Base-by-base conservation (phyloP, 768 basidiomycete species). In the Lactarius tabidus region DNA sequence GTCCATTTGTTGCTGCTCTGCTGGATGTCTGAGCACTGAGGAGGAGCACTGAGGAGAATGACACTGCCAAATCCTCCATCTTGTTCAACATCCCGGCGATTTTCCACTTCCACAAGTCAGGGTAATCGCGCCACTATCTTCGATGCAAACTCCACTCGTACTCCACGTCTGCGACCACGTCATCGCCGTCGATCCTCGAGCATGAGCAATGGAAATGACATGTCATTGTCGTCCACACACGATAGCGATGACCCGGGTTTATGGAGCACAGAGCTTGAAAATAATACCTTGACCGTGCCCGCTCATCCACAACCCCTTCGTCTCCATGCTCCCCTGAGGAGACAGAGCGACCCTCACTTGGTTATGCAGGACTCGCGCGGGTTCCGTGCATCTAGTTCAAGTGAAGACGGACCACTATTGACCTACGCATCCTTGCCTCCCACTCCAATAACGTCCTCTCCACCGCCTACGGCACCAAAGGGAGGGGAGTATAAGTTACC, bases 351-450 rank as follows among this genome's bases (percentile, higher is more conserved):
- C 36, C 64, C 67, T 8, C 29, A 29, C 36, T 29, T 57, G 5
- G 23, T 39, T 20, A 61, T 65, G 26, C 54, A 65, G 28, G 55
- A 65, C 54, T 59, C 69, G 33, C 63, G 45, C 36, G 15, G 35
- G 18, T 68, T 65, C 29, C 60, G 23, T 33, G n/a, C 48, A 6
- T 48, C 60, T 23, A 64, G 57, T 53, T 53, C 69, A 17, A 41
- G 57, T 29, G 63, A 65, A 12, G 64, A 66, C 4, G 53, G 59
- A 2, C 74, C 76, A 57, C 83, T 82, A 15, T 75, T 85, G 29
- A 79, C 85, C 0, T 91, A 91, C 70, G 81, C 88, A 6, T 91
- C 90, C 0, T 80, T 91, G 48, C 90, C 90, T 5, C 83, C 89
- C 0, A 88, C 89, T 10, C 90, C 90, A 15, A 85, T 88, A 57